Evolutionary conservation across 1,139 yeast species (phyloP), one percentile per base, ranked within the genome.

Genomic region (Magnusiomyces clavatus): DNA sequence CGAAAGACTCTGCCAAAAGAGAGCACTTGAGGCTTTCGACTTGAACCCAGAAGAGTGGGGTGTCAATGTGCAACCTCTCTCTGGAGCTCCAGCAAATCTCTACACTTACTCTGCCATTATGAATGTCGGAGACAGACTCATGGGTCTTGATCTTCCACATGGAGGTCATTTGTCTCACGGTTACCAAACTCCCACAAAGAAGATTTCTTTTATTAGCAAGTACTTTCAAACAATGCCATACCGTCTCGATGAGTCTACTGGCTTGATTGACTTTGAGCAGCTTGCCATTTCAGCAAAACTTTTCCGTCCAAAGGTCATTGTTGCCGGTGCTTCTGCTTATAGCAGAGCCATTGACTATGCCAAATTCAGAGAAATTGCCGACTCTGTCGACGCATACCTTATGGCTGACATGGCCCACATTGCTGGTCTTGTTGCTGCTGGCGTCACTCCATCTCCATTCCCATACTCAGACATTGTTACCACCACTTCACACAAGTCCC

Each of bases 101-200:
- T 94, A 92, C 70, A 96, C 88, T 48, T 92, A 92, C 75, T 94
- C 88, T 70, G 97, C 97, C 54, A 76, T 90, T 61, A 82, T 90
- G 83, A 88, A 85, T 70, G 95, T 94, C 51, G 96, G 89, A 63
- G 97, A 89, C 66, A 81, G 97, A 72, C 77, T 90, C 69, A 90
- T 90, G 97, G 97, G 97, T 65, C 80, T 90, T 61, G 96, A 89
- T 69, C 79, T 90, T 67, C 97, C 97, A 61, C 97, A 90, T 66
- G 97, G 98, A 66, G 97, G 98, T 64, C 97, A 92, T 71, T 80
- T 92, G 71, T 86, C 96, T 51, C 98, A 92, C 73, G 98, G 98
- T 67, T 92, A 92, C 76, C 97, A 92, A 73, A 92, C 97, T 56
- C 95, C 88, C 64, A 76, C 87, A 64, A 86, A 95, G 77, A 90